Evolutionary conservation across 2,329 filamentous ascomycete species (phyloP), one percentile per base, ranked within the genome.

Genomic region (Alternaria arborescens): DNA sequence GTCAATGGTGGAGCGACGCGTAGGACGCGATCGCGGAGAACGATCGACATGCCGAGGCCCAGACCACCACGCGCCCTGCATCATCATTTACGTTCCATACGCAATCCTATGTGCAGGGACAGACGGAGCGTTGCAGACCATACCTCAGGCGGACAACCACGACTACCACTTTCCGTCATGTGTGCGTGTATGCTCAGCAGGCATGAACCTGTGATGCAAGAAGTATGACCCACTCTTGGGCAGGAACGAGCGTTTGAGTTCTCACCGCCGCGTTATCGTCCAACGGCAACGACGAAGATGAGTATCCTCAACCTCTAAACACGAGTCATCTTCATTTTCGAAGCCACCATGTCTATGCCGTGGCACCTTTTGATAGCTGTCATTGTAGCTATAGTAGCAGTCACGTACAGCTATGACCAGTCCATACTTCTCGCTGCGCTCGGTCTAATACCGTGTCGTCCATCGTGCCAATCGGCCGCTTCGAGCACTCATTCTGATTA

Each of bases 401-500:
- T 43, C 18, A 28, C 28, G n/a, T 52, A 52, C 30, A 44, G 28
- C 43, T 12, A 7, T 7, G 26, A 40, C 8, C 36, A 47, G 2
- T 28, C 16, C 32, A 36, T 12, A 7, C 10, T 46, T 14, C 41
- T 58, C 6, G 28, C 48, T 16, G 4, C 22, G 30, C 38, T 61
- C 8, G 40, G 40, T 52, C 22, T 43, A 14, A 34, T 54, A 8
- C 42, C 62, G 14, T 62, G 57, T 44, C 26, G 61, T 12, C 55
- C 51, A 30, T 22, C 43, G 36, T 61, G 58, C 22, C 18, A 40
- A 5, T 26, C 54, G 18, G 42, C 24, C 20, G 11, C n/a, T 41
- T 42, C 38, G 26, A 32, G 16, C 26, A 18, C 60, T 6, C 67
- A 72, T 44, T 41, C 60, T 4, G 67, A 64, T 3, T 72, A 71